Percentiles rank a stretch among this genome's conserved stretches.
These are phyloP conservation scores for Plasmodium yoelii DNA, from an alignment of 169 alveolate genomes.

Conservation along the genomic window DNA sequence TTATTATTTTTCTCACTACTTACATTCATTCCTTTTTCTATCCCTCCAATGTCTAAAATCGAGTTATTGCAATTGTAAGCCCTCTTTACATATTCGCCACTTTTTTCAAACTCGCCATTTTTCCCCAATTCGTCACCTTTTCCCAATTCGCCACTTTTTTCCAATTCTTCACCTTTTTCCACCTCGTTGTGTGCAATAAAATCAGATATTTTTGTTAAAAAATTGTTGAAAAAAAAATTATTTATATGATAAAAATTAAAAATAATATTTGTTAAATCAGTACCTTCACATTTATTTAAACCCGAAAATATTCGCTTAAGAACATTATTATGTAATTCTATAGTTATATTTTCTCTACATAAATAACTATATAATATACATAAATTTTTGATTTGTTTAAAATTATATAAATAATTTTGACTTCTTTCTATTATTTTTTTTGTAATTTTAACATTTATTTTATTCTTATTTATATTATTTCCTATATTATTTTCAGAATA, in stretches of 20 bases:
- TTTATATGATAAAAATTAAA: conserved; percentile 65
- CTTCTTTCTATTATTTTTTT: conserved; percentile 32
- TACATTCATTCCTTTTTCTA: not conserved
- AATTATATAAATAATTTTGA: conserved; percentile 45
- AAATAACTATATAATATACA: conserved; percentile 57
- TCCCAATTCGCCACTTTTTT: not conserved
- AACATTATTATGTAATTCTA: conserved; percentile 36
- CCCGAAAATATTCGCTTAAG: conserved; percentile 23
- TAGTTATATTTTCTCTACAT: conserved; percentile 62
- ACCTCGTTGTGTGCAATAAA: not conserved
- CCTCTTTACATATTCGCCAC: too few species aligned
- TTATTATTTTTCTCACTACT: too few species aligned
- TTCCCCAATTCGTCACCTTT: too few species aligned
- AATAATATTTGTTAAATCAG: conserved; percentile 50
- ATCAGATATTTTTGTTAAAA: conserved; percentile 46
- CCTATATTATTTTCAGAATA: conserved; percentile 12
- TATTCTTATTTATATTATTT: conserved; percentile 14
- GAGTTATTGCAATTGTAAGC: too few species aligned
- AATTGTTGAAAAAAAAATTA: conserved; percentile 49
- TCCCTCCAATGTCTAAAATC: not conserved
- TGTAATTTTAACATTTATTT: conserved; percentile 13
- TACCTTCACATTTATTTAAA: conserved; percentile 49
- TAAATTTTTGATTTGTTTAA: conserved; percentile 55
- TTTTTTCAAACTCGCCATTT: too few species aligned
- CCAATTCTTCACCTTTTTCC: not conserved